Conservation (phyloP, 257 asterid genomes). For the Fraxinus cuspidata region DNA sequence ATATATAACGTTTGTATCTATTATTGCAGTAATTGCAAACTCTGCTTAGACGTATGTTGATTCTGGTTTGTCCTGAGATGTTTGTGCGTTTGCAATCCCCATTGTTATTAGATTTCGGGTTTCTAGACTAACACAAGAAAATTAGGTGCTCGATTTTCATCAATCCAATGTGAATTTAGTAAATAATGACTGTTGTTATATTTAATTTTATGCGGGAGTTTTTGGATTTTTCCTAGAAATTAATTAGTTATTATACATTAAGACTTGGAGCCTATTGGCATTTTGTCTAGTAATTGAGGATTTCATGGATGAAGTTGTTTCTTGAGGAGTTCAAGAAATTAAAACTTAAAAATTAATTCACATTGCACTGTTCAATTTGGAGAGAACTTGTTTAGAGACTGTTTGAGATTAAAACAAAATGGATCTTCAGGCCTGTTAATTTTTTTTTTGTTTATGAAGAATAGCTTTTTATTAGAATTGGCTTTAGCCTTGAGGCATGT, state of each 20-base stretch:
- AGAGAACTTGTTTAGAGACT: neutral
- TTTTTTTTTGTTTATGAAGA: neutral
- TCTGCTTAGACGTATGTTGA: neutral
- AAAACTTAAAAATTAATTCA: neutral
- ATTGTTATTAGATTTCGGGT: conserved; percentile 5
- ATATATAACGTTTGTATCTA: neutral
- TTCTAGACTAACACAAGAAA: neutral
- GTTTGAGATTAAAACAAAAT: neutral
- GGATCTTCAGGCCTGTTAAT: neutral
- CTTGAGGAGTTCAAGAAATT: neutral
- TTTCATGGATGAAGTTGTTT: neutral
- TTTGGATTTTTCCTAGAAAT: neutral
- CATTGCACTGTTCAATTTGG: neutral
- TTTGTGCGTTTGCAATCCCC: neutral
- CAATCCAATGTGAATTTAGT: neutral
- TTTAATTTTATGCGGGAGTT: neutral
- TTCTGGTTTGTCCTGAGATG: neutral
- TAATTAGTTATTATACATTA: neutral
- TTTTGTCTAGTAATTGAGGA: conserved; percentile 1
- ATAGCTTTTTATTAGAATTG: neutral
- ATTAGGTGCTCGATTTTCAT: neutral
- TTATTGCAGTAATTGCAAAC: neutral
- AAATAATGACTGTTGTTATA: neutral
- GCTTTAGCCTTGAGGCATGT: neutral
- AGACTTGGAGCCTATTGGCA: neutral